Percentiles rank a stretch among this genome's conserved stretches.
phyloP scores from a whole-genome alignment of 106 monocot genomes.

The Apostasia ramifera region DNA sequence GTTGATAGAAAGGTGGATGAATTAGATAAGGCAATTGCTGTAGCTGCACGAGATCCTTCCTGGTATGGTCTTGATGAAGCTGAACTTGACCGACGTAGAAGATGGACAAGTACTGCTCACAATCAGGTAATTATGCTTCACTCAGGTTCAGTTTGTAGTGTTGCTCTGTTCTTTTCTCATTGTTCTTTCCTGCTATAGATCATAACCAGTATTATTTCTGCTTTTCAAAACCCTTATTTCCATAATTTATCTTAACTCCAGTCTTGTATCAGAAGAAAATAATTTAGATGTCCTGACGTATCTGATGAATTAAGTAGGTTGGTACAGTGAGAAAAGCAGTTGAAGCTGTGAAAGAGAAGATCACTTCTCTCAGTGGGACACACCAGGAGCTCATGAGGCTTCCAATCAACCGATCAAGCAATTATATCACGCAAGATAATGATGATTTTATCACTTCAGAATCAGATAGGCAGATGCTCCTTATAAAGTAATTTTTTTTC shows the following conservation, averaged over 20 bases:
- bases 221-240: not conserved
- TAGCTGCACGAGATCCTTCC: slow-evolving; percentile 80
- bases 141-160: not conserved
- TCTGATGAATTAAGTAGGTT: slow-evolving; percentile 32
- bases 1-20: slow-evolving; percentile 72
- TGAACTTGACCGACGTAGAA: slow-evolving; percentile 69
- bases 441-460: slow-evolving; percentile 93
- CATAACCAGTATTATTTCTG: not conserved
- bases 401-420: slow-evolving; percentile 35
- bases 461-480: slow-evolving; percentile 77
- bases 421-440: slow-evolving; percentile 28
- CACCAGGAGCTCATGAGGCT: slow-evolving; percentile 47
- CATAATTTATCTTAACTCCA: not conserved
- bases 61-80: slow-evolving; percentile 79
- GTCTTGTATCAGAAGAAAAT: not conserved
- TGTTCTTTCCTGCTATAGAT: too few relatives aligned
- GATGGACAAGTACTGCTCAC: slow-evolving; percentile 66
- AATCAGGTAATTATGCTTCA: slow-evolving; percentile 41
- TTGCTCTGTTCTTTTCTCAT: not conserved
- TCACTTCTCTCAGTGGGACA: slow-evolving; percentile 22
- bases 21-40: slow-evolving; percentile 75
- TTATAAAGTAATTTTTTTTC: slow-evolving; percentile 46
- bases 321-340: slow-evolving; percentile 53
- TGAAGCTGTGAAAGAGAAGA: slow-evolving; percentile 48
- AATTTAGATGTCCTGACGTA: not conserved